Conservation (phyloP, 164 flowering plant species). For the Kalanchoe fedtschenkoi region DNA sequence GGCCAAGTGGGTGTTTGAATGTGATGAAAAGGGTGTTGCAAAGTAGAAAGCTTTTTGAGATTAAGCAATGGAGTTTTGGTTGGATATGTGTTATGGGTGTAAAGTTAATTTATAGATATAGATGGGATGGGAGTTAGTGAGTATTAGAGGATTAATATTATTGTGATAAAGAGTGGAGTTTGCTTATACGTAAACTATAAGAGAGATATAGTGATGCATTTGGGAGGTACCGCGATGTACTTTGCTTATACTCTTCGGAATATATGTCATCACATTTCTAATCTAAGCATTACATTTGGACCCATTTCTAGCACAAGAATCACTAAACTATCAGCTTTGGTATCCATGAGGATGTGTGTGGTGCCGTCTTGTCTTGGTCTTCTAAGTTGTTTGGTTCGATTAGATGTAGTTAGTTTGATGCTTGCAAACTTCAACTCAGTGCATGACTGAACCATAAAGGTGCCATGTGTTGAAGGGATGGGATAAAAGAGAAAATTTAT, state of each 20-base stretch:
- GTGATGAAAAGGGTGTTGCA: background rate
- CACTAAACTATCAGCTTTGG: too few relatives aligned
- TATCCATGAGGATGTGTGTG: background rate
- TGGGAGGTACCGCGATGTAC: too few relatives aligned
- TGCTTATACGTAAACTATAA: conserved; percentile 6
- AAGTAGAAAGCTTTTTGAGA: background rate
- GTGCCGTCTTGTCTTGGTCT: background rate
- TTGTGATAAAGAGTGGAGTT: background rate
- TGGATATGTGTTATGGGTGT: background rate
- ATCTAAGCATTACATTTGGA: background rate
- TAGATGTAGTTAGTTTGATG: background rate
- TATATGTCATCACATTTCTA: conserved; percentile 1
- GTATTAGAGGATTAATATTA: background rate
- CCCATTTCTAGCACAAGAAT: background rate
- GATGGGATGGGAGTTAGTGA: conserved; percentile 1
- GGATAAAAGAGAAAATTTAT: too few relatives aligned
- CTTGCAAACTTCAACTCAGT: background rate
- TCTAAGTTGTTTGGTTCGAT: background rate
- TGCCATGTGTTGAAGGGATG: too few relatives aligned
- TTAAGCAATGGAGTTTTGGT: background rate
- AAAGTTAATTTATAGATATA: background rate
- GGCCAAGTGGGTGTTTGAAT: background rate
- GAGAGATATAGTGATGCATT: background rate
- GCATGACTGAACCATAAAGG: too few relatives aligned
- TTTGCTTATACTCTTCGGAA: conserved; percentile 5